Base-by-base conservation (phyloP, 768 basidiomycete species). In the Leccinum variicolor region DNA sequence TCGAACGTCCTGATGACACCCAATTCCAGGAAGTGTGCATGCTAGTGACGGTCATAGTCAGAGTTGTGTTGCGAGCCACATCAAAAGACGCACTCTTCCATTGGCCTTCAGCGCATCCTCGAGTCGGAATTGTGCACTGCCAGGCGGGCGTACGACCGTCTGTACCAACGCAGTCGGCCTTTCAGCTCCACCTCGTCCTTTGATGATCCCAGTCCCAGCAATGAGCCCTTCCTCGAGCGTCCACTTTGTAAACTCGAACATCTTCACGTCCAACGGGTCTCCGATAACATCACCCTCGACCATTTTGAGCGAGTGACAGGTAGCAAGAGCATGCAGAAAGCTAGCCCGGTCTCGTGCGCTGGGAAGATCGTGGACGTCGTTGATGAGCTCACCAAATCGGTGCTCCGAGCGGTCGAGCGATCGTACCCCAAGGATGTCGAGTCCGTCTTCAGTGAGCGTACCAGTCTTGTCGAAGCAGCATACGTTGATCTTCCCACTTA, bases 391-490 rank as follows among this genome's bases (percentile, higher is more conserved):
- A 19, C 94, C 93, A 73, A 98, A 98, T 43, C 85, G 81, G 54
- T 86, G 83, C 8, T 77, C 81, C 49, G 78, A 81, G 46, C 92
- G 85, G 57, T 96, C 94, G 45, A 92, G 82, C 6, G 84, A 85
- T 47, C 96, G 88, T 17, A 97, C 89, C 15, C 97, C 97, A 48
- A 99, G 86, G 47, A 99, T 94, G 69, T 99, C 97, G 50, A 99
- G 79, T 0, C 96, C 97, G 62, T 99, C 97, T 73, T 99, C 97
- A 1, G 97, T 99, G 23, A 99, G 80, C 9, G 97, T 99, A 8
- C 97, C 97, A 1, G 97, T 99, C 76, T 99, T 99, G 78, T 99
- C 97, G 66, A 99, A 99, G 69, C 95, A 98, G 65, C 94, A 94
- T 10, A 98, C 89, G 62, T 98, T 98, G 75, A 98, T 79, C 75